Evolutionary conservation across 805 yeast genomes (phyloP), one percentile per base, ranked within the genome.

Genomic region (Candida xyloterini): DNA sequence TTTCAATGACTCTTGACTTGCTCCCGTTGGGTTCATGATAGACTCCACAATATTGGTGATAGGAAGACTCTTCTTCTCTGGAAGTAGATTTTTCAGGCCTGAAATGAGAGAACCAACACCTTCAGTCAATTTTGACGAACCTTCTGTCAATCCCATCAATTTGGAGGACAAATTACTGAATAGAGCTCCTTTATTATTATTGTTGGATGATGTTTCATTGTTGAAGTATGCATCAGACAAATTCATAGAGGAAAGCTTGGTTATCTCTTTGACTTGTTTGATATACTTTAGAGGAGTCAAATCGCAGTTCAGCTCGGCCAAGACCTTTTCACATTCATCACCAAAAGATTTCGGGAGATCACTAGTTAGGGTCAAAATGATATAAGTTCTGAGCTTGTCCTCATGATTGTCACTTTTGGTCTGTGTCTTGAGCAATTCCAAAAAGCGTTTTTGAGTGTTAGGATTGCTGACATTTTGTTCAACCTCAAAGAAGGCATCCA

Each of bases 401-500:
- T 62, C 56, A 3, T 68, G 60, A 35, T 70, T 63, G 31, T 81
- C 77, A 44, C 79, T 73, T 46, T 84, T 84, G 21, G 81, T 68
- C 22, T 63, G 64, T 27, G 71, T 68, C 18, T 69, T 67, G 43
- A 85, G 62, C 18, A 83, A 68, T 10, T 78, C 84, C 47, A 76
- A 66, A 60, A 77, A 93, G 57, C 71, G 78, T 37, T 60, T 69
- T 63, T 72, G 76, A 13, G 68, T 74, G 71, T 67, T 76, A 11
- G 78, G 73, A 62, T 82, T 82, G 42, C 69, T 73, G 40, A 80
- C 76, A 48, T 79, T 82, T 59, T 91, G 97, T 65, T 93, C 99
- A 45, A 93, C 79, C 65, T 93, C 98, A 61, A 91, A 93, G 52
- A 90, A 84, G 40, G 89, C 79, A 55, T 95, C 99, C 51, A 93